Evolutionary conservation across 129 eudicot species (phyloP).

Genomic region (Pulicaria dysenterica): DNA sequence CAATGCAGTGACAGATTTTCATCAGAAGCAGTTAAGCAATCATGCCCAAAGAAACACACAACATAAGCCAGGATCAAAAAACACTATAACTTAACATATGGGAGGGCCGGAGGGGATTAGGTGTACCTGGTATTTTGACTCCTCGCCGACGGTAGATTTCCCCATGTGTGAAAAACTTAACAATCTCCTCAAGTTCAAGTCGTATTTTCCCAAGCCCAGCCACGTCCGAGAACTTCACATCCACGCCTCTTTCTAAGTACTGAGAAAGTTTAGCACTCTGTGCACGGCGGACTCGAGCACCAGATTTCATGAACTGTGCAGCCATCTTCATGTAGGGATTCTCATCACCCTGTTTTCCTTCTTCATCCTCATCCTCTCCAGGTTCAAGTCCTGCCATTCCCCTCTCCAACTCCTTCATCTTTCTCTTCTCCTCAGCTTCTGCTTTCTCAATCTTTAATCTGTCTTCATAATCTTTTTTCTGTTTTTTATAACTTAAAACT

Average conservation of each 20-base stretch:
- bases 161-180: constrained; percentile 92
- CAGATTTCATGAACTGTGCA: constrained; percentile 82
- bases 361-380: constrained; percentile 57
- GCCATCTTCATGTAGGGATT: constrained; percentile 85
- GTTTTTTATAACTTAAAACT: constrained; percentile 69
- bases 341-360: constrained; percentile 59
- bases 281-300: constrained; percentile 89
- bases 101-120: not conserved
- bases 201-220: constrained; percentile 97
- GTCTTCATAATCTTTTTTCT: constrained; percentile 87
- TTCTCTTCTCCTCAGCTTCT: constrained; percentile 84
- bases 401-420: constrained; percentile 70
- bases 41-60: not conserved
- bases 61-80: not conserved
- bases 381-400: constrained; percentile 57
- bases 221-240: constrained; percentile 95
- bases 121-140: constrained; percentile 90
- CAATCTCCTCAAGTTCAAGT: constrained; percentile 93
- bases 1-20: not conserved
- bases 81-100: not conserved
- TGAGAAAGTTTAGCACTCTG: constrained; percentile 54
- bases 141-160: constrained; percentile 97
- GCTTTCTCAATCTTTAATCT: constrained; percentile 78
- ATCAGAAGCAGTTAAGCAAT: not conserved
- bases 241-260: constrained; percentile 72